Base-by-base conservation (phyloP, 139 green algal genomes). In the Trebouxia sp. region DNA sequence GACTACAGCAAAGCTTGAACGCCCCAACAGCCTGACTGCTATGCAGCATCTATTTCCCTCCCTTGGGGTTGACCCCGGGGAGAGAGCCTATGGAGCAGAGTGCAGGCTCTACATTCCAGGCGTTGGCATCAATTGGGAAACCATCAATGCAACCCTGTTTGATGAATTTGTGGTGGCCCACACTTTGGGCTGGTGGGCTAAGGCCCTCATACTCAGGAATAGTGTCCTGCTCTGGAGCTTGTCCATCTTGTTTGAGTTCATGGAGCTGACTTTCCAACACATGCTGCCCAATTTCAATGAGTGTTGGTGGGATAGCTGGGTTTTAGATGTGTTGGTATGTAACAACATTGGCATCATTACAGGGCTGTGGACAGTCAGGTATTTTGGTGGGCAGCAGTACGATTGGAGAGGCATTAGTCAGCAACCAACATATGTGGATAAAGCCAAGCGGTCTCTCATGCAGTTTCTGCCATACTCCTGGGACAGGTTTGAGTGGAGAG, bases 261-360 rank as follows among this genome's bases (percentile, higher is more conserved):
- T 89, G 75, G 90, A 94, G 85, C 50, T 89, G 37, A 92, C 88
- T 26, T 86, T 93, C 78, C 84, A 94, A 85, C 95, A 98, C 85
- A 92, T 92, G 89, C 85, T 98, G 51, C 94, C 93, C 70, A 98
- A 98, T 86, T 98, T 98, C 88, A 97, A 97, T 80, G 95, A 98
- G 88, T 98, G 95, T 86, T 98, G 95, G 95, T 94, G 90, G 89
- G 95, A 98, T 85, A 90, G 80, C 66, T 96, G 95, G 92, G 84
- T 98, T 30, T 88, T 98, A 81, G 95, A 98, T 77, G 91, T 95
- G 14, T 80, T 82, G 0, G 72, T 94, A 30, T 98, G 95, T 91
- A 98, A 98, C 82, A 80, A 82, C 15, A 69, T 94, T 3, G 93
- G 91, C 55, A 91, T 94, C 15, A 47, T 85, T 48, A 83, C 87